A percentile compares a stretch with the other conserved stretches of the same genome.
These are phyloP conservation scores for Neofusicoccum sp. DNA, from an alignment of 2,329 filamentous ascomycete species.

Conservation along the genomic window DNA sequence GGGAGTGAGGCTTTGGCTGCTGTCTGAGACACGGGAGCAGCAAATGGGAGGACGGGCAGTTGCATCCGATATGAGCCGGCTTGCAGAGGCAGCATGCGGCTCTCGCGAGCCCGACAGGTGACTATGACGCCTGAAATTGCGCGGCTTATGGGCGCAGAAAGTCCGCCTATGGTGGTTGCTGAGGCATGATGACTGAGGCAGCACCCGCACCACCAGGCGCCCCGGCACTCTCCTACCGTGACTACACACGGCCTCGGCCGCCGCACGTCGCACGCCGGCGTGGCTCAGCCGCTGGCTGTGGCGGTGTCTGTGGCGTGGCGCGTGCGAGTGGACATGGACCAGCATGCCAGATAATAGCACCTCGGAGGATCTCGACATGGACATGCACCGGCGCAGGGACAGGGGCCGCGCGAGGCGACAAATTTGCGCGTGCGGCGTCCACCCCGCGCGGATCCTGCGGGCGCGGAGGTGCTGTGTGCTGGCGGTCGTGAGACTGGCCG, in stretches of 20 bases:
- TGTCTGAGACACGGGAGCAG: constrained; percentile 11
- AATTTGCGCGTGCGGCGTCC: constrained; percentile 1
- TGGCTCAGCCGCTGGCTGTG: neutral
- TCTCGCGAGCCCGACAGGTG: constrained; percentile 14
- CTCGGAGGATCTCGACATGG: too few relatives aligned
- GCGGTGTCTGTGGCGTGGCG: neutral
- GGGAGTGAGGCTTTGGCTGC: neutral
- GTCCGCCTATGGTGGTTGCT: constrained; percentile 16
- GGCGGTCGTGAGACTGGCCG: neutral
- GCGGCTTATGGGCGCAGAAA: constrained; percentile 8
- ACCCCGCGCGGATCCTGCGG: neutral
- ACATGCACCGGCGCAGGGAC: neutral
- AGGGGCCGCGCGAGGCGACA: neutral
- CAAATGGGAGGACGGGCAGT: constrained; percentile 1
- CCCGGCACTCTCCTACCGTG: neutral
- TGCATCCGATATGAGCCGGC: neutral
- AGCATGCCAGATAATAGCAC: too few relatives aligned
- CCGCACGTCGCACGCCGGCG: neutral
- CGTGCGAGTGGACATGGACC: neutral
- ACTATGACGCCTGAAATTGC: neutral
- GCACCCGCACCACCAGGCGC: neutral
- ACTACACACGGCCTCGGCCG: neutral
- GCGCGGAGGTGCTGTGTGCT: neutral
- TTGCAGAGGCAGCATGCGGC: constrained; percentile 17
- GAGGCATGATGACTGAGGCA: neutral